Conservation (phyloP, 2,329 filamentous ascomycete genomes). For the Byssochlamys sp. region DNA sequence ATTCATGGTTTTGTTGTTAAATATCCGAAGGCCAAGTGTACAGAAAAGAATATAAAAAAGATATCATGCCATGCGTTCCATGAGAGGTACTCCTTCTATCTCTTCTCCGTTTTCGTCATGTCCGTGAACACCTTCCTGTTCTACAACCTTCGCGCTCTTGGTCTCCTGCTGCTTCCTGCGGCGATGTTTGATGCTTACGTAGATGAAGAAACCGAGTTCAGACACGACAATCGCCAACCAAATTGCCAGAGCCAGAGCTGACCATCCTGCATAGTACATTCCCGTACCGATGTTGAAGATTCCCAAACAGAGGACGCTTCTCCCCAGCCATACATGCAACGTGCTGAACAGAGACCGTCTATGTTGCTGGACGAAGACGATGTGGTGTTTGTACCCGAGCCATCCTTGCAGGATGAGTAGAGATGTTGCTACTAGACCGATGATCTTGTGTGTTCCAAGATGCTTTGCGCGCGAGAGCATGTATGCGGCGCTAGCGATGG, state of each 20-base stretch:
- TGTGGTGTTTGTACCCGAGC: conserved; percentile 8
- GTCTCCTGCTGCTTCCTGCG: conserved; percentile 3
- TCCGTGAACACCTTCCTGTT: conserved; percentile 4
- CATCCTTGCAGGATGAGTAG: conserved; percentile 5
- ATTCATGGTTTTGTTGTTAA: not conserved
- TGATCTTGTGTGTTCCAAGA: conserved; percentile 6
- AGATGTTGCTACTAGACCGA: conserved; percentile 4
- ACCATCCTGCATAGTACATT: conserved; percentile 7
- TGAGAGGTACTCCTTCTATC: conserved; percentile 6
- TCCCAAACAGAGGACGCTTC: conserved; percentile 5
- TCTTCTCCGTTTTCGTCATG: conserved; percentile 4
- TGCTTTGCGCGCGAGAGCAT: conserved; percentile 6
- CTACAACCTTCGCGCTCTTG: conserved; percentile 1
- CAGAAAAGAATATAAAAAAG: not conserved
- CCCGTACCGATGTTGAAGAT: conserved; percentile 7
- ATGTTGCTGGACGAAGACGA: conserved; percentile 7
- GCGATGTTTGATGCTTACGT: conserved; percentile 3
- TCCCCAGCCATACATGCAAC: conserved; percentile 7
- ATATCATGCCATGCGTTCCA: conserved; percentile 2
- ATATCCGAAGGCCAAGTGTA: not conserved
- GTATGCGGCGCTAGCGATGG: conserved; percentile 6
- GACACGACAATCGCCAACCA: conserved; percentile 6
- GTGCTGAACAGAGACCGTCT: conserved; percentile 6
- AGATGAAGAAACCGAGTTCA: conserved; percentile 4
- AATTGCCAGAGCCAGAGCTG: conserved; percentile 1